phyloP scores from a whole-genome alignment of 208 protist genomes.

The Acanthamoeba sp. region DNA sequence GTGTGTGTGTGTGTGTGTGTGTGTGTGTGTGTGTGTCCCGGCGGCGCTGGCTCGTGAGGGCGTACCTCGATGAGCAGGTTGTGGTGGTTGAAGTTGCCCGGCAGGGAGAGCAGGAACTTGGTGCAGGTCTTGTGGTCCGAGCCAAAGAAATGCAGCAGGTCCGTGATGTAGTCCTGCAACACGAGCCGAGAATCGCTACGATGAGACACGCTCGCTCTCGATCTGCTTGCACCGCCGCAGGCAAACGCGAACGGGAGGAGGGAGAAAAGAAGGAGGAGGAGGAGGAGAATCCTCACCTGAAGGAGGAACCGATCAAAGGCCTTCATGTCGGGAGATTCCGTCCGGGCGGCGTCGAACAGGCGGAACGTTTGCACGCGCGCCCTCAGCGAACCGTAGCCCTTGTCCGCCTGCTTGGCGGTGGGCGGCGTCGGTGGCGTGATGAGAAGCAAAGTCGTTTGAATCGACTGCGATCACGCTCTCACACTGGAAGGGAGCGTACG shows the following conservation, averaged over 20 bases:
- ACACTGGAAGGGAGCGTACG: not conserved
- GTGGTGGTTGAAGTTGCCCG: constrained; percentile 2
- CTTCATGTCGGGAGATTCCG: constrained; percentile 7
- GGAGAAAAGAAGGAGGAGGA: not conserved
- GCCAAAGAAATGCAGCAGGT: constrained; percentile 22
- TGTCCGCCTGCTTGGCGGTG: not conserved
- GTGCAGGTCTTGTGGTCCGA: constrained; percentile 34
- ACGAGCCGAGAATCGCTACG: not conserved
- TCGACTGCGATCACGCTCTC: no score
- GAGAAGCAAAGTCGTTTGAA: no score
- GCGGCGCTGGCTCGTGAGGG: not conserved
- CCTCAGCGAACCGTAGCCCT: not conserved
- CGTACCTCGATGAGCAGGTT: constrained; percentile 35
- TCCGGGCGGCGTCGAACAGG: not conserved
- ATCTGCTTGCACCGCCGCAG: no score
- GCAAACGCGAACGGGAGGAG: no score
- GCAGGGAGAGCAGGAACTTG: constrained; percentile 27
- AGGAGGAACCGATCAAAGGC: not conserved
- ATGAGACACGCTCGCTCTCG: no score
- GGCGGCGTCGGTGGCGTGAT: no score
- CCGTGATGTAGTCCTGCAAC: constrained; percentile 27
- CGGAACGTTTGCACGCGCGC: not conserved
- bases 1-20: no score
- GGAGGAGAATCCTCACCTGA: not conserved
- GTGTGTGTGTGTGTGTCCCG: not conserved